Evolutionary conservation across 139 green algal genomes (phyloP).

Genomic region (Micractinium sp.): DNA sequence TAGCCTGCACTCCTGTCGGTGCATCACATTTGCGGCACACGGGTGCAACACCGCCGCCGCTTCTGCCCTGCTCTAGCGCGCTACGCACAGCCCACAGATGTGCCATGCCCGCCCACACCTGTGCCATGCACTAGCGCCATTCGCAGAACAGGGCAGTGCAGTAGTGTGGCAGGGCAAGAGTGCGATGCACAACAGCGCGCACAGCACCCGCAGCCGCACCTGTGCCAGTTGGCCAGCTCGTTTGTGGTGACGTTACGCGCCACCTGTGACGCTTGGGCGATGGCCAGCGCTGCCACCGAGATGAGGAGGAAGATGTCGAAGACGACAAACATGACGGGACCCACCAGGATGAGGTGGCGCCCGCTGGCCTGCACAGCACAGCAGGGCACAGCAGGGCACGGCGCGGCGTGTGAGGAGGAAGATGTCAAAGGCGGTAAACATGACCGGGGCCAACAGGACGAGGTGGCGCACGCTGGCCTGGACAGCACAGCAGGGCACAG

Average conservation of each 20-base stretch:
- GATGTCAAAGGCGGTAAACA: not conserved
- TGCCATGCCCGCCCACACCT: too few relatives aligned
- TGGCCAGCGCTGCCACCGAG: constrained; percentile 79
- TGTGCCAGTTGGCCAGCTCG: constrained; percentile 94
- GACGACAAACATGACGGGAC: constrained; percentile 79
- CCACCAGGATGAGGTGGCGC: constrained; percentile 10
- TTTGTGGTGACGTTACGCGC: constrained; percentile 96
- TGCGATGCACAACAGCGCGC: not conserved
- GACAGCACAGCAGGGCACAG: not conserved
- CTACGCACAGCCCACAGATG: too few relatives aligned
- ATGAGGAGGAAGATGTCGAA: constrained; percentile 83
- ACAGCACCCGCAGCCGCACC: constrained; percentile 40
- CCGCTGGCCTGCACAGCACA: constrained; percentile 4
- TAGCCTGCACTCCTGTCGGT: too few relatives aligned
- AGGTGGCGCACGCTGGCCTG: not conserved
- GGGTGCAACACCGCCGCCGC: too few relatives aligned
- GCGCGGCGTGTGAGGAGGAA: not conserved
- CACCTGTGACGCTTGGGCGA: constrained; percentile 81
- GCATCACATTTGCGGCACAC: too few relatives aligned
- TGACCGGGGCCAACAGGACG: too few relatives aligned
- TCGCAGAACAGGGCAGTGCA: too few relatives aligned
- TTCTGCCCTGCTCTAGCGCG: too few relatives aligned
- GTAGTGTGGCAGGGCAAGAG: too few relatives aligned
- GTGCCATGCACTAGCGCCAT: too few relatives aligned
- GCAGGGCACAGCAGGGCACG: not conserved